Evolutionary conservation across 305 asterid species (phyloP), one percentile per base, ranked within the genome.

Genomic region (Rubia peregrina): DNA sequence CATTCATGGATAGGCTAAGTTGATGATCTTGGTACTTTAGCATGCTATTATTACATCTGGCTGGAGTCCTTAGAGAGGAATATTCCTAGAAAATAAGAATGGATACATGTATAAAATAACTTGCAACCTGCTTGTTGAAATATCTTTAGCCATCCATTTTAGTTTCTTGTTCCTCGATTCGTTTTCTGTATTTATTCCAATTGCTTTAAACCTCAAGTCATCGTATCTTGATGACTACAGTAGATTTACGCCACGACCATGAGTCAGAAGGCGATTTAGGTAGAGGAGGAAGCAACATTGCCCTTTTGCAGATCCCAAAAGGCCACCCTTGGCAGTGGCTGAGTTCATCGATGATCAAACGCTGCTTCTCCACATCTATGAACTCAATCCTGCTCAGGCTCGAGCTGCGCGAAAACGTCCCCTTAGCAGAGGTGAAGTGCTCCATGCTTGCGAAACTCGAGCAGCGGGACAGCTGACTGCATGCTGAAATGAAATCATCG

Each of bases 261-360:
- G 94, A 87, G 80, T 92, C 96, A 0, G 89, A 77, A 14, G 96
- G 98, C 3, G 96, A 87, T 71, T 86, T 91, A 1, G 95, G 96
- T 69, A 86, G 82, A 30, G 98, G 96, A 48, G 96, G 98, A 73
- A 85, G 86, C 75, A 91, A 60, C 73, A 89, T 56, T 10, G 85
- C 78, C 81, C 80, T 85, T 79, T 87, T 82, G 80, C 85, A 82
- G 59, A 91, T 90, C 12, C 96, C 96, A 72, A 91, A 88, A 0
- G 98, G 95, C 98, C 95, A 89, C 61, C 98, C 96, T 71, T 89
- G 77, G 73, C 86, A 83, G 24, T 79, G 85, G 26, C 80, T 41
- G 7, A 88, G 69, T 76, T 86, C 91, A 60, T 78, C 68, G 63
- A 88, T 69, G n/a, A 81, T 74, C 19, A 86, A 81, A 9, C 72